Evolutionary conservation across 2,329 filamentous ascomycete species (phyloP), one percentile per base, ranked within the genome.

Genomic region (Fusarium pseudocircinatum): DNA sequence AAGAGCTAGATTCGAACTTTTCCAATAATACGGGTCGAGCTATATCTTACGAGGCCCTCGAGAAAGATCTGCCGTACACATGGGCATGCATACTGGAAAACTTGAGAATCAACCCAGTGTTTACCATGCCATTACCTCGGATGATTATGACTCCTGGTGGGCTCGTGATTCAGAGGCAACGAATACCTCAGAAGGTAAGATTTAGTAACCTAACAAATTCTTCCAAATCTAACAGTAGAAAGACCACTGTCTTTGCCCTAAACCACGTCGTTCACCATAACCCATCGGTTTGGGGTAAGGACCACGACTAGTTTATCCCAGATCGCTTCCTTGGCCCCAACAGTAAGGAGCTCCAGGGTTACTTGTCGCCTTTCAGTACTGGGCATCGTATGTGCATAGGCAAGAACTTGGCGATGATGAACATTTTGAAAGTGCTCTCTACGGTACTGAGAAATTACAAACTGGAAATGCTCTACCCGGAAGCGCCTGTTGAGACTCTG

Each of bases 1-100:
- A 22, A 53, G 50, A 53, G 12, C 13, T 37, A 8, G 34, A 37
- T 37, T 16, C 24, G 4, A 37, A 22, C 3, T 26, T 53, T 0
- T 8, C 24, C 7, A 11, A 37, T 9, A 3, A 37, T 11, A 13
- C 6, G 0, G 16, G 18, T 8, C 24, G 0, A 28, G 50, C n/a
- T 2, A n/a, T 28, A 9, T 6, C 50, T 2, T 53, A 28, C 11
- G 4, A 8, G 1, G 6, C 24, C 14, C 50, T 28, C 15, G 50
- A 53, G 34, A 53, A 53, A 12, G 24, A 53, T 16, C 24, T 39
- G 16, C 24, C 34, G 1, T 53, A 53, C 6, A 28, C 50, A n/a
- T 18, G 3, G 24, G 32, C 50, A n/a, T 54, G 34, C 14, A 39
- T 54, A n/a, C 2, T n/a, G 0, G 34, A 54, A 18, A 39, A 39